Conservation (phyloP, 768 basidiomycete genomes). For the Lactarius tabidus region DNA sequence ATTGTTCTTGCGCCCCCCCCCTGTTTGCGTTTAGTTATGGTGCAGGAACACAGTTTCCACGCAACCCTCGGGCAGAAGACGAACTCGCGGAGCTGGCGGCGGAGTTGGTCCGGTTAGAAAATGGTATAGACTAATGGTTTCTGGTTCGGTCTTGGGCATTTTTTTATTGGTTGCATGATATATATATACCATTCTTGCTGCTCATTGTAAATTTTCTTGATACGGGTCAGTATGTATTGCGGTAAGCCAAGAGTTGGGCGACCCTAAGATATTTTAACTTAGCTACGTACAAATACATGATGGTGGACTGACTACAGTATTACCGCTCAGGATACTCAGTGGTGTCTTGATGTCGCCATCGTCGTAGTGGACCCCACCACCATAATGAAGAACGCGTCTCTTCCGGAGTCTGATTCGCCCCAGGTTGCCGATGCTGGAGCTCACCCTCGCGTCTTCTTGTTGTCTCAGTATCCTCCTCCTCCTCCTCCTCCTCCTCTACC, state of each 20-base stretch:
- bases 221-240: neutral
- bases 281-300: neutral
- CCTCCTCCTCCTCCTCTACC: neutral
- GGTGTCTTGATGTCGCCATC: constrained; percentile 74
- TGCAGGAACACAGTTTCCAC: constrained; percentile 63
- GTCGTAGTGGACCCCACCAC: constrained; percentile 78
- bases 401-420: neutral
- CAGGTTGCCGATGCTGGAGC: constrained; percentile 19
- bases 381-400: constrained; percentile 39
- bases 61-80: constrained; percentile 63
- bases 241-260: neutral
- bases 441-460: constrained; percentile 30
- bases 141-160: neutral
- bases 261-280: neutral
- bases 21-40: constrained; percentile 39
- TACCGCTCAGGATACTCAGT: constrained; percentile 51
- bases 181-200: neutral
- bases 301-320: neutral
- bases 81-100: constrained; percentile 61
- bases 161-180: neutral
- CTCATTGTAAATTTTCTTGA: neutral
- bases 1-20: neutral
- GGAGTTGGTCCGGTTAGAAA: constrained; percentile 55
- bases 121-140: neutral
- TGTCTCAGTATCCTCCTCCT: constrained; percentile 21